Evolutionary conservation across 345 rosid species (phyloP), one percentile per base, ranked within the genome.

Genomic region (Litchi chinensis): DNA sequence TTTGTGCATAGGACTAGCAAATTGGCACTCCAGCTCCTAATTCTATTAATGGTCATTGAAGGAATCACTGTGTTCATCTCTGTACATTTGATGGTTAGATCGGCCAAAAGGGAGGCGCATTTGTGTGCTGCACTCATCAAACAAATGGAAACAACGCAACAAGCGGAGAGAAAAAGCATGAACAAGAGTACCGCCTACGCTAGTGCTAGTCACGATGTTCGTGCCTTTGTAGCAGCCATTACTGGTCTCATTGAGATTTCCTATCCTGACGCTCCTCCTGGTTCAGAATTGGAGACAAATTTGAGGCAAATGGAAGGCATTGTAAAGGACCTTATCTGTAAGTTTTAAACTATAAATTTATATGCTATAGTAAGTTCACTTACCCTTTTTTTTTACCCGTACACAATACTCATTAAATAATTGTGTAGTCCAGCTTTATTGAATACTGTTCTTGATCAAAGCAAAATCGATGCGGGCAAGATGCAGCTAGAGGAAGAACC

Each of bases 401-500:
- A 32, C 37, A 32, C 37, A 32, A 32, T 32, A 32, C 37, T 32
- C 37, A 32, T 32, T 32, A 32, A 32, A 32, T 32, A 32, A 32
- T n/a, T 70, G 39, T 5, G 2, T 52, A 46, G 43, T 77, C 52
- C 88, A 95, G 94, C 82, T 65, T 64, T 93, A 43, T 80, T 93
- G 43, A 92, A 90, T 81, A 84, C 90, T 28, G 82, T 93, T 76
- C 91, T 93, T 22, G 98, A 95, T 64, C 85, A 81, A 28, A 95
- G 96, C 86, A 95, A 92, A 82, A 87, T 93, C 11, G 99, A 92
- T 80, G 94, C 93, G 0, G 95, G 93, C 0, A 95, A 92, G 81
- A 89, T 95, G 93, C 87, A 86, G 13, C 81, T 95, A 28, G 87
- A 86, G 48, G 94, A 90, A 75, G 91, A 89, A 73, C 95, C 90